Conservation (phyloP, 1,284 basidiomycete genomes). For the Moesziomyces aphidis region DNA sequence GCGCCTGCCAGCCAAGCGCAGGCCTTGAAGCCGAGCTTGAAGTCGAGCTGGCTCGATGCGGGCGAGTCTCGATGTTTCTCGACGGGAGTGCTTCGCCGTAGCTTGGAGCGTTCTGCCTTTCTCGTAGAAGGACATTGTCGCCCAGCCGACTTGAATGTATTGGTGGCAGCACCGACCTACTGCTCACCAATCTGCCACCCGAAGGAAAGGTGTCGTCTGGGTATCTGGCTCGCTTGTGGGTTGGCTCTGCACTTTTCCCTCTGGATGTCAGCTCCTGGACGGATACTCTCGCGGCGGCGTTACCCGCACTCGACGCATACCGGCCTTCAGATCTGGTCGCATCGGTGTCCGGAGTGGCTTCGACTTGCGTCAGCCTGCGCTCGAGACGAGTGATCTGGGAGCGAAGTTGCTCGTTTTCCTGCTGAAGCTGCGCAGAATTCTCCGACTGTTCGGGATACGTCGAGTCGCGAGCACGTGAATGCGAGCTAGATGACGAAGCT, state of each 20-base stretch:
- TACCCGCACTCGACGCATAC: background rate
- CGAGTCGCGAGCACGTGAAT: background rate
- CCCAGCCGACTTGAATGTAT: background rate
- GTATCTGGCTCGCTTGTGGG: background rate
- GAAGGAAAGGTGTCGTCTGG: background rate
- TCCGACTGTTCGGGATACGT: background rate
- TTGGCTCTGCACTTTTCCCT: background rate
- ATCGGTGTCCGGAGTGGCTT: background rate
- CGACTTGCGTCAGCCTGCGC: constrained; percentile 1
- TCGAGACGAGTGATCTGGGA: constrained; percentile 17
- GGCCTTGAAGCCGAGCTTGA: background rate
- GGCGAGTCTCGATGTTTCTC: background rate
- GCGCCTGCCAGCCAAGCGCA: constrained; percentile 2
- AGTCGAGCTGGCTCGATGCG: background rate
- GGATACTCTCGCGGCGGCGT: background rate
- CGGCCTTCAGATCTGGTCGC: background rate
- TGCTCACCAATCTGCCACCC: background rate
- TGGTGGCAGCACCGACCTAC: background rate
- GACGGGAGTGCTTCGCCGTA: background rate
- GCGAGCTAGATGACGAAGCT: constrained; percentile 1
- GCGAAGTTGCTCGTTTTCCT: constrained; percentile 22
- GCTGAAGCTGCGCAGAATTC: background rate
- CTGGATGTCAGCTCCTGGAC: background rate
- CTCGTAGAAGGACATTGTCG: background rate
- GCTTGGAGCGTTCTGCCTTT: background rate